phyloP scores from a whole-genome alignment of 352 stramenopile genomes.

The Globisporangium cederbergense region DNA sequence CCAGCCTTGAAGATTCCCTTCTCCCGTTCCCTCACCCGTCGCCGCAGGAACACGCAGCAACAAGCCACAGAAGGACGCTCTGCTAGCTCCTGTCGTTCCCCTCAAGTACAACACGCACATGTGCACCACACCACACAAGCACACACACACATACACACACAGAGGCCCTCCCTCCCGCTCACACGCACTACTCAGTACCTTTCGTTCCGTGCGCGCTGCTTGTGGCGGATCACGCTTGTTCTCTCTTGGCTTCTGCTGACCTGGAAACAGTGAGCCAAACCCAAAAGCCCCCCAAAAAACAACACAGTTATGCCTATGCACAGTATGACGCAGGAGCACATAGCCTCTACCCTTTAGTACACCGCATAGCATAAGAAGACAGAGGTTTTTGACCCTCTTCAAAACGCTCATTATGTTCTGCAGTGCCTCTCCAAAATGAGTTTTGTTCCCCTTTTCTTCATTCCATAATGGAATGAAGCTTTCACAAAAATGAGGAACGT shows the following conservation, averaged over 20 bases:
- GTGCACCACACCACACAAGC: not conserved
- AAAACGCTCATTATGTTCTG: too few relatives aligned
- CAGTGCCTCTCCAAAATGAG: too few relatives aligned
- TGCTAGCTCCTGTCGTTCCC: not conserved
- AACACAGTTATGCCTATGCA: too few relatives aligned
- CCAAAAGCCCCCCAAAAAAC: too few relatives aligned
- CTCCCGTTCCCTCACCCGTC: not conserved
- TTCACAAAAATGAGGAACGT: too few relatives aligned
- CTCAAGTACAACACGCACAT: not conserved
- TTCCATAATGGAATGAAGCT: too few relatives aligned
- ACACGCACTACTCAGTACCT: not conserved
- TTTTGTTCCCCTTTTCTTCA: too few relatives aligned
- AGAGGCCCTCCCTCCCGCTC: not conserved
- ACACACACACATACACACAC: not conserved
- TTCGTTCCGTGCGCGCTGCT: not conserved
- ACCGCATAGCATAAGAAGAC: too few relatives aligned
- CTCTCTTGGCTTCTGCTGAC: not conserved
- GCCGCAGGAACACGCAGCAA: not conserved
- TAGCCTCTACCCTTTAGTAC: too few relatives aligned
- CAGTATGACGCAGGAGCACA: too few relatives aligned
- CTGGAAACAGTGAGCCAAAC: too few relatives aligned
- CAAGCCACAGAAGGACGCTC: not conserved
- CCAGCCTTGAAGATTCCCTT: constrained; percentile 3
- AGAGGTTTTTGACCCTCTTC: too few relatives aligned
- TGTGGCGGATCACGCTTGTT: not conserved